These are phyloP conservation scores for Ilyonectria sp. DNA, from an alignment of 2,329 filamentous ascomycete species.

Conservation along the genomic window DNA sequence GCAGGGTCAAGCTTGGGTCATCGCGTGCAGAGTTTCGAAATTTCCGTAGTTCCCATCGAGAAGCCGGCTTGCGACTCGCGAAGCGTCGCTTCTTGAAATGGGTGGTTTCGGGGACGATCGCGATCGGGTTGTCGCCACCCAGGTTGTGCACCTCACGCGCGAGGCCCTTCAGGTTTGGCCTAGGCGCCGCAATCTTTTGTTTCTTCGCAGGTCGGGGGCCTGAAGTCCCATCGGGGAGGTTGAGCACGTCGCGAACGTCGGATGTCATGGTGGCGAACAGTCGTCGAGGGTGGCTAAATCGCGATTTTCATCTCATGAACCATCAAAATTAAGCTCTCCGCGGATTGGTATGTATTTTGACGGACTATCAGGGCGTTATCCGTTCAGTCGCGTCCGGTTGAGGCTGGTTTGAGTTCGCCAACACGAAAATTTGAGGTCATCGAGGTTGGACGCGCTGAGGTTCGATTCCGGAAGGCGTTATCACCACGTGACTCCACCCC, in stretches of 20 bases:
- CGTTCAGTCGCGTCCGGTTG: slow-evolving; percentile 16
- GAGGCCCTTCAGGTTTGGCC: slow-evolving; percentile 73
- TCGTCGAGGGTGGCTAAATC: slow-evolving; percentile 30
- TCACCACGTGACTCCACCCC: slow-evolving; percentile 55
- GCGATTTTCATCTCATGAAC: slow-evolving; percentile 42
- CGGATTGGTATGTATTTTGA: background rate
- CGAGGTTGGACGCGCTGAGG: slow-evolving; percentile 24
- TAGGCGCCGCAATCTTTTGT: slow-evolving; percentile 75
- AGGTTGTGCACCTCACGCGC: slow-evolving; percentile 77
- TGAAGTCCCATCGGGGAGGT: slow-evolving; percentile 74
- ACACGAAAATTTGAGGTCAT: slow-evolving; percentile 33
- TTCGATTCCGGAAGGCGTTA: slow-evolving; percentile 28
- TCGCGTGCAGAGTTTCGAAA: slow-evolving; percentile 85
- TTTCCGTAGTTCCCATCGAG: slow-evolving; percentile 76
- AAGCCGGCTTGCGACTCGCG: slow-evolving; percentile 68
- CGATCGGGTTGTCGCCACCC: slow-evolving; percentile 76
- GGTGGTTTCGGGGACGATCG: slow-evolving; percentile 73
- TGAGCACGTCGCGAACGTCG: slow-evolving; percentile 91
- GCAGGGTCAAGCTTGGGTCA: slow-evolving; percentile 77
- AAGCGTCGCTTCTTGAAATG: slow-evolving; percentile 73
- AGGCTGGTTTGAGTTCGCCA: slow-evolving; percentile 20
- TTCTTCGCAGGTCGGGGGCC: slow-evolving; percentile 78
- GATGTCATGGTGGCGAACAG: slow-evolving; percentile 72
- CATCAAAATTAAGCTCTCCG: slow-evolving; percentile 29
- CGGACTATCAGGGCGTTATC: slow-evolving; percentile 7